Evolutionary conservation across 1,284 basidiomycete genomes (phyloP), one percentile per base, ranked within the genome.

Genomic region (Trichosporon sp.): DNA sequence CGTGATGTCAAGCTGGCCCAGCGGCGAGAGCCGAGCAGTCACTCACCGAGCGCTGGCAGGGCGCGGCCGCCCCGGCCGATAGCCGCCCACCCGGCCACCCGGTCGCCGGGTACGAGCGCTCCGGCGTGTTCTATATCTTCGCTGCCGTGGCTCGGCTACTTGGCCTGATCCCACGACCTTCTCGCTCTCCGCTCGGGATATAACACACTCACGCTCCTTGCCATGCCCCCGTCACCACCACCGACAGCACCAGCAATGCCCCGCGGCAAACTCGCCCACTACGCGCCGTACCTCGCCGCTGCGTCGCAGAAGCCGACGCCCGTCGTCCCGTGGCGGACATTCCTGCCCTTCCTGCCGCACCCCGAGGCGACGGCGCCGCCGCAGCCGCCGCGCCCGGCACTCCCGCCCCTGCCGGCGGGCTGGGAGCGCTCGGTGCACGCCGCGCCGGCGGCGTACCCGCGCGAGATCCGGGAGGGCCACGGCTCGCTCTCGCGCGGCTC

Each of bases 371-470:
- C 29, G 0, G 67, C 69, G 0, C 69, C 71, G 1, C 47, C 65
- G 15, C 27, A 23, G 15, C 71, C 69, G 0, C 70, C 64, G 38
- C 72, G 65, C 75, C 67, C 69, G 11, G 34, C 31, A 3, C 81
- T 65, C n/a, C 75, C 35, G 72, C 81, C 65, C 75, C 82, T 58
- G 72, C 79, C 47, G 72, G 73, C 6, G 67, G 75, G 77, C 11
- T 89, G 85, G 77, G 78, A 75, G 13, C 75, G 86, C 8, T 87
- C 87, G 0, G 89, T 90, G 0, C 92, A 94, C 75, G 78, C 92
- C 53, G 81, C 92, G 27, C 91, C 91, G 0, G 89, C 90, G 5
- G 88, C 90, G 1, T 87, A 87, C 75, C 87, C 91, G 2, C 86
- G 91, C 29, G 64, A 64, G 34, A 66, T 72, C 34, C 42, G 56